phyloP scores from a whole-genome alignment of 257 asterid genomes.

The Agastache rugosa region DNA sequence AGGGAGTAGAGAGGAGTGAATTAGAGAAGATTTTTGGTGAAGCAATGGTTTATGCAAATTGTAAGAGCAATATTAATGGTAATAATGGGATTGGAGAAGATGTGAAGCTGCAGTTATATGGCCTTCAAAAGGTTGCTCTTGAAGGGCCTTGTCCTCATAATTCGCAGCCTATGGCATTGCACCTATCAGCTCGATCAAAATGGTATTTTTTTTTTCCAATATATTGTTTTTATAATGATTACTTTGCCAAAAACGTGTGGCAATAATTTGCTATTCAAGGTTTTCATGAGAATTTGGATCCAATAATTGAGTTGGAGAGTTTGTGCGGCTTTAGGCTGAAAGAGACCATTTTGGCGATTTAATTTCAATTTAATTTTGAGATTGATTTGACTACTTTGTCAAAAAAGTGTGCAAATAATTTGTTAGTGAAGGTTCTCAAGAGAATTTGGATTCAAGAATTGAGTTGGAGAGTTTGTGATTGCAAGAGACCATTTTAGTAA shows the following conservation, averaged over 20 bases:
- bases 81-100: conserved; percentile 39
- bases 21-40: conserved; percentile 66
- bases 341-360: no score
- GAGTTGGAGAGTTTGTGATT: not conserved
- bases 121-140: conserved; percentile 64
- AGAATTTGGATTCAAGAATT: not conserved
- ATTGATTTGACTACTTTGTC: no score
- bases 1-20: conserved; percentile 75
- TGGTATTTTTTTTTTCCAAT: conserved; percentile 47
- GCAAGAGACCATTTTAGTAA: no score
- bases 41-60: conserved; percentile 60
- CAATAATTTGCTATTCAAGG: no score
- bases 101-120: conserved; percentile 52
- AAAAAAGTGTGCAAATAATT: not conserved
- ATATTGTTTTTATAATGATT: no score
- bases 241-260: not conserved
- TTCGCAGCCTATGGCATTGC: conserved; percentile 64
- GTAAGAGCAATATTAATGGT: conserved; percentile 43
- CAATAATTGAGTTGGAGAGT: no score
- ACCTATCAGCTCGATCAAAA: conserved; percentile 64
- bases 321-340: no score
- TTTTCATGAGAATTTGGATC: no score
- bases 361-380: no score
- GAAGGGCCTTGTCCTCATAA: conserved; percentile 61
- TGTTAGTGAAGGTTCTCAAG: not conserved